Evolutionary conservation across 306 rosid species (phyloP).

Genomic region (Aeschynomene evenia): DNA sequence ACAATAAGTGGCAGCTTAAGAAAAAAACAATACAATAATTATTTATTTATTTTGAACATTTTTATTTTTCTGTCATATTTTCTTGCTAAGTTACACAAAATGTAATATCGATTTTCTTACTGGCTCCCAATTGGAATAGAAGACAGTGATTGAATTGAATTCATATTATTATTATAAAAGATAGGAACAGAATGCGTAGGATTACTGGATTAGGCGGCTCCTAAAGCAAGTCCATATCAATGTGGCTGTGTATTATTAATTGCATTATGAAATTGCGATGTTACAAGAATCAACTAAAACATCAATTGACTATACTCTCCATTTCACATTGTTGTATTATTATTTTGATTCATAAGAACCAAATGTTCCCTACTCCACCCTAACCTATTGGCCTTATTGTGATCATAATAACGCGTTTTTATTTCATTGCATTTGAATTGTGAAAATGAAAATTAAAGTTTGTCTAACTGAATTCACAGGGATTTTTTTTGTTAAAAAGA

Average conservation of each 20-base stretch:
- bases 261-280: not conserved
- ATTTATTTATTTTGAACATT: conserved; percentile 9
- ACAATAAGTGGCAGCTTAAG: conserved; percentile 1
- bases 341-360: not conserved
- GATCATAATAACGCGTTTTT: not conserved
- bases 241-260: conserved; percentile 3
- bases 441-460: not conserved
- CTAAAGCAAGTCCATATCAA: conserved; percentile 26
- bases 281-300: not conserved
- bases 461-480: no score
- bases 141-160: not conserved
- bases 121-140: not conserved
- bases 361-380: not conserved
- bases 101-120: not conserved
- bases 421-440: no score
- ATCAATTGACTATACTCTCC: not conserved
- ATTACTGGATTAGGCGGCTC: conserved; percentile 18
- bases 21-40: not conserved
- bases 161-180: not conserved
- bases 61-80: conserved; percentile 3
- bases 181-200: not conserved
- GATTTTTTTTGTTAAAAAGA: no score
- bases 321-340: not conserved
- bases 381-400: not conserved
- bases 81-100: not conserved